phyloP scores from a whole-genome alignment of 1,284 basidiomycete species.

The Austropuccinia psidii region DNA sequence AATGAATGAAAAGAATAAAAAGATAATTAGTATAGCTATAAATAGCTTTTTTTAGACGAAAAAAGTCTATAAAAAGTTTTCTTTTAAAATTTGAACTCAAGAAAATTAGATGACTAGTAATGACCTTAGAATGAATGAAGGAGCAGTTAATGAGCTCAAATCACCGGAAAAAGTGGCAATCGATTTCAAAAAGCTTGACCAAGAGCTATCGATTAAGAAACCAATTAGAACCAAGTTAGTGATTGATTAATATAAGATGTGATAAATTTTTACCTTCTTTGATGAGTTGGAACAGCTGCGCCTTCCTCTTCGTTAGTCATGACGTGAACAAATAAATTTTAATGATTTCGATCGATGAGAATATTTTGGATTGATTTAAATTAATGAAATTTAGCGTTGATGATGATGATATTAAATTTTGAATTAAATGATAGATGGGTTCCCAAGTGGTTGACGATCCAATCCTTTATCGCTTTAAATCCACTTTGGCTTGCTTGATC shows the following conservation, averaged over 20 bases:
- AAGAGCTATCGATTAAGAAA: neutral
- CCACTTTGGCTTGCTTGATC: too few species aligned
- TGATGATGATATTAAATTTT: neutral
- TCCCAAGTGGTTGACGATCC: too few species aligned
- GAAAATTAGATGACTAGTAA: constrained; percentile 38
- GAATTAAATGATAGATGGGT: neutral
- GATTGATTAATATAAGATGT: neutral
- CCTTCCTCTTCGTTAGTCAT: neutral
- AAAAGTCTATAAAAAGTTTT: neutral
- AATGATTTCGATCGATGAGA: neutral
- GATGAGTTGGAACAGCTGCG: neutral
- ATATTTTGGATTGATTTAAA: neutral
- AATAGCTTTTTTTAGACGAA: neutral
- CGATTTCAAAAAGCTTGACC: constrained; percentile 30
- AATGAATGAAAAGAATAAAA: neutral
- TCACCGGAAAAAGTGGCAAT: constrained; percentile 79
- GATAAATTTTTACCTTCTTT: neutral
- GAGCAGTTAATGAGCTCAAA: constrained; percentile 85
- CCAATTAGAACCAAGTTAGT: neutral
- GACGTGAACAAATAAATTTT: too few species aligned
- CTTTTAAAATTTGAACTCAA: constrained; percentile 26
- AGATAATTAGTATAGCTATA: neutral
- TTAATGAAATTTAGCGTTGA: neutral
- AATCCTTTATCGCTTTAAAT: too few species aligned
- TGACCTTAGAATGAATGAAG: constrained; percentile 54